These are phyloP conservation scores for Rhizopogon vesiculosus DNA, from an alignment of 768 basidiomycete genomes.

Conservation along the genomic window DNA sequence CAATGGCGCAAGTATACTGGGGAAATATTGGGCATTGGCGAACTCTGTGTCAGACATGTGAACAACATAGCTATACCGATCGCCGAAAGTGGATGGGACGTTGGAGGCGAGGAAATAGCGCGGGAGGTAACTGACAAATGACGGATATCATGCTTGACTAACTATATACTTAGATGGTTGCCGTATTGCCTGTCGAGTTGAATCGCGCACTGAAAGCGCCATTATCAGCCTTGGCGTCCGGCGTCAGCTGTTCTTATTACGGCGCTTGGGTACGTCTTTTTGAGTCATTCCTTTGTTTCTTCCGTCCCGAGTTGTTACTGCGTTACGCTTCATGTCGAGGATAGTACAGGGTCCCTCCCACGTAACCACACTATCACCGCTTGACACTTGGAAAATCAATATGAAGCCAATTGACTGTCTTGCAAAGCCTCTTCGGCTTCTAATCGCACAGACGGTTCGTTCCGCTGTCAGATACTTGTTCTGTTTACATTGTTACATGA, in stretches of 20 bases:
- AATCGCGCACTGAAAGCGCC: slow-evolving; percentile 14
- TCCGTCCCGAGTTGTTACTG: slow-evolving; percentile 15
- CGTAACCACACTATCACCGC: slow-evolving; percentile 34
- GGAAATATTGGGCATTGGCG: slow-evolving; percentile 51
- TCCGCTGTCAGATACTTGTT: slow-evolving; percentile 56
- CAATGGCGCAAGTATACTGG: slow-evolving; percentile 73
- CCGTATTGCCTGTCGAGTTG: slow-evolving; percentile 21
- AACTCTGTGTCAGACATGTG: slow-evolving; percentile 52
- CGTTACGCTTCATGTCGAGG: slow-evolving; percentile 22
- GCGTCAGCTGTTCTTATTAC: slow-evolving; percentile 7
- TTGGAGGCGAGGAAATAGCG: slow-evolving; percentile 68
- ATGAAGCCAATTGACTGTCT: slow-evolving; percentile 57
- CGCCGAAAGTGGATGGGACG: slow-evolving; percentile 80
- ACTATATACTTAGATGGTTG: slow-evolving; percentile 14
- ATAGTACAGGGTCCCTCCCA: slow-evolving; percentile 29
- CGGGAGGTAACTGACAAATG: slow-evolving; percentile 43
- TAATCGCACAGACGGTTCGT: slow-evolving; percentile 48
- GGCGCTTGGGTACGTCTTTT: background rate
- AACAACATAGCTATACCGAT: slow-evolving; percentile 57
- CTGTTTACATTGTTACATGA: background rate
- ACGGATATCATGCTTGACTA: background rate
- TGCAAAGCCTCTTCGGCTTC: slow-evolving; percentile 11
- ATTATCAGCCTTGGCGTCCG: slow-evolving; percentile 4
- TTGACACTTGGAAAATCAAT: slow-evolving; percentile 35
- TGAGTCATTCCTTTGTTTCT: background rate